Evolutionary conservation across 108 stramenopile genomes (phyloP).

Genomic region (Fragilariopsis cylindrus): DNA sequence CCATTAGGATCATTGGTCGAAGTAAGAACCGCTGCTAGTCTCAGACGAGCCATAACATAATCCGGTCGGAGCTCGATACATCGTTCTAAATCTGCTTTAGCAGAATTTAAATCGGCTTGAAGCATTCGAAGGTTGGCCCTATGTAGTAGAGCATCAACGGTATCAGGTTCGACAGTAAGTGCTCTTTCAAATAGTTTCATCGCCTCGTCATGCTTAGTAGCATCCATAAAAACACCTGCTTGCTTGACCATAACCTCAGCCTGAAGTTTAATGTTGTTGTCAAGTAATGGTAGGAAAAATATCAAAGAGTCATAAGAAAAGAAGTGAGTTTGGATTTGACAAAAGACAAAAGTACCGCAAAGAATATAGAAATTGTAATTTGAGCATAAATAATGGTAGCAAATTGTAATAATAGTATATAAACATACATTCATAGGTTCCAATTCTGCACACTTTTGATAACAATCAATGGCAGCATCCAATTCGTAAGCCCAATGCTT

Average conservation of each 20-base stretch:
- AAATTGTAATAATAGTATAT: not conserved
- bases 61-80: conserved; percentile 81
- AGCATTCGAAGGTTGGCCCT: conserved; percentile 87
- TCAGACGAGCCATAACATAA: conserved; percentile 78
- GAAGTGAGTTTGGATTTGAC: not conserved
- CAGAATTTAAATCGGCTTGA: conserved; percentile 57
- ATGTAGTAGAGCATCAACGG: conserved; percentile 84
- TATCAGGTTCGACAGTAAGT: conserved; percentile 68
- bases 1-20: conserved; percentile 67
- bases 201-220: conserved; percentile 61
- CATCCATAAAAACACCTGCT: conserved; percentile 92
- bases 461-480: conserved; percentile 70
- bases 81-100: conserved; percentile 69
- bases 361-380: not conserved
- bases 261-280: conserved; percentile 13
- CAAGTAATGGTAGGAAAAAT: too few relatives aligned
- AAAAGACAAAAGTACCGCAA: conserved; percentile 4
- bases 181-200: conserved; percentile 74
- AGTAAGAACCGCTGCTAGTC: conserved; percentile 83
- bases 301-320: not conserved
- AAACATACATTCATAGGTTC: conserved; percentile 81
- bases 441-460: conserved; percentile 71
- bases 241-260: conserved; percentile 82
- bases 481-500: conserved; percentile 87
- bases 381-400: not conserved